These are phyloP conservation scores for Hagleromyces aurorensis DNA, from an alignment of 805 yeast genomes.

Conservation along the genomic window DNA sequence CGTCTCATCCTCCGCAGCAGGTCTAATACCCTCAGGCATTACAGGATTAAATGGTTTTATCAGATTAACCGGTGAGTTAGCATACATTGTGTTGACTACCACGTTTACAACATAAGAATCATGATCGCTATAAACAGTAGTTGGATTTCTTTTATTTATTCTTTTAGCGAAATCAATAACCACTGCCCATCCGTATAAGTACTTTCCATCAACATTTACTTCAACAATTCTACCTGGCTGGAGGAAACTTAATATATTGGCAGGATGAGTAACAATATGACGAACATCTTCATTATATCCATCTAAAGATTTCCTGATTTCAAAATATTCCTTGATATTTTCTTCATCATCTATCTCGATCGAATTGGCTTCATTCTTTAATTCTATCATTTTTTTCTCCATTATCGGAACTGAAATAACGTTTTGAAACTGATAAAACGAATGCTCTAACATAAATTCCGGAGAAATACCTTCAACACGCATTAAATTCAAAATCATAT, in stretches of 20 bases:
- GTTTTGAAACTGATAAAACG: slow-evolving; percentile 93
- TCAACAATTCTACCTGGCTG: slow-evolving; percentile 83
- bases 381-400: slow-evolving; percentile 54
- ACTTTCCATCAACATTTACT: slow-evolving; percentile 43
- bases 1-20: slow-evolving; percentile 66
- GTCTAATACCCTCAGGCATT: slow-evolving; percentile 85
- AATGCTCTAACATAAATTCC: slow-evolving; percentile 89
- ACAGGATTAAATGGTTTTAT: slow-evolving; percentile 69
- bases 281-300: slow-evolving; percentile 68
- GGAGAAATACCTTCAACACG: slow-evolving; percentile 98
- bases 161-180: slow-evolving; percentile 73
- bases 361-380: slow-evolving; percentile 41
- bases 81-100: slow-evolving; percentile 66
- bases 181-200: slow-evolving; percentile 95
- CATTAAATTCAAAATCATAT: slow-evolving; percentile 92
- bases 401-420: slow-evolving; percentile 82
- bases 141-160: slow-evolving; percentile 48
- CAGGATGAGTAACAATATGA: slow-evolving; percentile 84
- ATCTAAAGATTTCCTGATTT: slow-evolving; percentile 62
- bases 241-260: slow-evolving; percentile 71
- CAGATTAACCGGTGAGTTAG: slow-evolving; percentile 76
- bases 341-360: slow-evolving; percentile 66
- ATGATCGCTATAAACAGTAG: slow-evolving; percentile 64
- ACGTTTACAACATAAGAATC: slow-evolving; percentile 86
- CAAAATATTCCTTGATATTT: slow-evolving; percentile 73